A percentile compares a stretch with the other conserved stretches of the same genome.
These are phyloP conservation scores for Amphibolis antarctica DNA, from an alignment of 106 monocot genomes.

Conservation along the genomic window DNA sequence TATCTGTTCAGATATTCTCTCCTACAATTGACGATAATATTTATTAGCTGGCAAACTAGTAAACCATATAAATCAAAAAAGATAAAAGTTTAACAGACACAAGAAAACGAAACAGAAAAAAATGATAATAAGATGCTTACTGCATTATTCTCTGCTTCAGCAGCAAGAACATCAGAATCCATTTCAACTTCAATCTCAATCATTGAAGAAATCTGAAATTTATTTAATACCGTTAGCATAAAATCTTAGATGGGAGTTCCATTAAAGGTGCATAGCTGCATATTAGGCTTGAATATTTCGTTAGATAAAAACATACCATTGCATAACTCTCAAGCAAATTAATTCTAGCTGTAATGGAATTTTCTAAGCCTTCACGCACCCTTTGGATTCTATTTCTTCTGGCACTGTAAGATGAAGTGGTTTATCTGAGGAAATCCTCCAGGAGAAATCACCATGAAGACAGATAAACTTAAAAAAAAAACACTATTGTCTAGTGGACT, in stretches of 20 bases:
- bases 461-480: no score
- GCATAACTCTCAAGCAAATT: slow-evolving; percentile 94
- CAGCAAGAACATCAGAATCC: slow-evolving; percentile 88
- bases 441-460: no score
- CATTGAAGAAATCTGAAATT: slow-evolving; percentile 84
- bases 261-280: not conserved
- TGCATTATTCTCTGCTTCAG: slow-evolving; percentile 70
- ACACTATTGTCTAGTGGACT: no score
- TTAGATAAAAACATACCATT: slow-evolving; percentile 39
- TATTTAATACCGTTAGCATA: not conserved
- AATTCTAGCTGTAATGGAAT: slow-evolving; percentile 58
- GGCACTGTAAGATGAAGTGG: slow-evolving; percentile 32
- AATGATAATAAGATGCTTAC: slow-evolving; percentile 24
- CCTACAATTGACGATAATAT: slow-evolving; percentile 23
- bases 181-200: slow-evolving; percentile 99
- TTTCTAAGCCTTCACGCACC: slow-evolving; percentile 78
- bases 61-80: not conserved
- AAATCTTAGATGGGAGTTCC: not conserved
- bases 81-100: not conserved
- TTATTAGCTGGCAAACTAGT: not conserved
- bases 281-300: not conserved
- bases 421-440: not conserved
- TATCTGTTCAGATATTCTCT: slow-evolving; percentile 81
- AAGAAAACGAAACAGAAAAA: not conserved
- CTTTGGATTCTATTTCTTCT: slow-evolving; percentile 67